Evolutionary conservation across 78 protist genomes (phyloP).

Genomic region (Creolimax fragrantissima): DNA sequence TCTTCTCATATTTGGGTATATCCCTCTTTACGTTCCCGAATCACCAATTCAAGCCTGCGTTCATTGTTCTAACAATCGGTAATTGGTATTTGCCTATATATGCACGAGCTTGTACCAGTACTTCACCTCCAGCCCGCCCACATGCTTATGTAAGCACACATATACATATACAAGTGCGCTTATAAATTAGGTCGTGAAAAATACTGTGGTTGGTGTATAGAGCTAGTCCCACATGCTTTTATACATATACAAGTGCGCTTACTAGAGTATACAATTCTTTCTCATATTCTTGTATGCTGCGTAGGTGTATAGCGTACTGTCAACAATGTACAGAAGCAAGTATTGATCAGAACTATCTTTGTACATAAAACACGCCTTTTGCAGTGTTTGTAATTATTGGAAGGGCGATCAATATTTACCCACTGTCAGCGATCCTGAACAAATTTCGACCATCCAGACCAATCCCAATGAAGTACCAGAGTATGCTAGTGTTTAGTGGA

Average conservation of each 20-base stretch:
- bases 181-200: no score
- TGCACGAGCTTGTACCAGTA: no score
- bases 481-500: slow-evolving; percentile 59
- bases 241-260: not conserved
- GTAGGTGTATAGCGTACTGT: not conserved
- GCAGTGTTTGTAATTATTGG: not conserved
- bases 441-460: not conserved
- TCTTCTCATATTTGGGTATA: slow-evolving; percentile 24
- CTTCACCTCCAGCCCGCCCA: not conserved
- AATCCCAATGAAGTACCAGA: slow-evolving; percentile 4
- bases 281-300: not conserved
- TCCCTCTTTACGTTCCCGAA: not conserved
- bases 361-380: no score
- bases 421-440: not conserved
- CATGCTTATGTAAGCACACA: not conserved
- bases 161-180: not conserved
- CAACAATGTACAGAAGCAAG: no score
- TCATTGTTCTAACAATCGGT: not conserved
- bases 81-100: not conserved
- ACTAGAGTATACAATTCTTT: not conserved
- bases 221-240: no score
- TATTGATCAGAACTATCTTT: no score
- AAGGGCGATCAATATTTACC: not conserved
- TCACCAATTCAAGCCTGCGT: slow-evolving; percentile 3
- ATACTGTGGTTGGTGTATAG: no score